Conservation (phyloP, 371 early-diverging fungal species). For the Mortierella sp. region DNA sequence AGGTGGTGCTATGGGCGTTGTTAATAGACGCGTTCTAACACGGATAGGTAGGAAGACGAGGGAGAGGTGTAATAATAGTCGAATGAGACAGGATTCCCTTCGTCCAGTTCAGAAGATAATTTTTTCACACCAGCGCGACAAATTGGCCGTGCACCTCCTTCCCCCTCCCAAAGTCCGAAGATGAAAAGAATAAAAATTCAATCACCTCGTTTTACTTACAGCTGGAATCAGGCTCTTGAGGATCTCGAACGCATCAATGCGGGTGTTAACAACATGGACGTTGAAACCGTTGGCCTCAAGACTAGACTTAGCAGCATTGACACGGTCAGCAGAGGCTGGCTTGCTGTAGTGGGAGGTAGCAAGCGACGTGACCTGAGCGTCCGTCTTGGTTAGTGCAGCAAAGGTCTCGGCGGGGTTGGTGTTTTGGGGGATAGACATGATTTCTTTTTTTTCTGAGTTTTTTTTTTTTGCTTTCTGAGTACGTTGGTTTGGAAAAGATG, state of each 20-base stretch:
- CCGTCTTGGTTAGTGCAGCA: constrained; percentile 31
- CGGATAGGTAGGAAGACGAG: too few species aligned
- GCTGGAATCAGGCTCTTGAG: constrained; percentile 55
- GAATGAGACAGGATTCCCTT: too few species aligned
- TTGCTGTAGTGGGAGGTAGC: constrained; percentile 31
- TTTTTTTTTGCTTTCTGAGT: too few species aligned
- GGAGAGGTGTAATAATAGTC: too few species aligned
- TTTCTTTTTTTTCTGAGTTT: too few species aligned
- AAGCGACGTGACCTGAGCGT: constrained; percentile 28
- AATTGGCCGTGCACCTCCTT: too few species aligned
- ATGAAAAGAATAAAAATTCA: not conserved
- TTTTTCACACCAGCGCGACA: too few species aligned
- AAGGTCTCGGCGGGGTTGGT: constrained; percentile 48
- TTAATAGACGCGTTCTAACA: constrained; percentile 38
- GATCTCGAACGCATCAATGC: constrained; percentile 42
- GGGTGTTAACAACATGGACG: constrained; percentile 45
- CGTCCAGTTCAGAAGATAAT: too few species aligned
- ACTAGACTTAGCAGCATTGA: constrained; percentile 50
- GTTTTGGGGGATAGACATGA: constrained; percentile 35
- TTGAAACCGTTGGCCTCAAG: constrained; percentile 55
- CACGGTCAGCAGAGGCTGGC: constrained; percentile 50
- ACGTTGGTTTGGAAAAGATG: too few species aligned
- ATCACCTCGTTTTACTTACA: constrained; percentile 26
- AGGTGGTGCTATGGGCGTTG: constrained; percentile 52
- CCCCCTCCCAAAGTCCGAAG: too few species aligned